phyloP scores from a whole-genome alignment of 495 filamentous ascomycete genomes.

The Aspergillus asperescens region DNA sequence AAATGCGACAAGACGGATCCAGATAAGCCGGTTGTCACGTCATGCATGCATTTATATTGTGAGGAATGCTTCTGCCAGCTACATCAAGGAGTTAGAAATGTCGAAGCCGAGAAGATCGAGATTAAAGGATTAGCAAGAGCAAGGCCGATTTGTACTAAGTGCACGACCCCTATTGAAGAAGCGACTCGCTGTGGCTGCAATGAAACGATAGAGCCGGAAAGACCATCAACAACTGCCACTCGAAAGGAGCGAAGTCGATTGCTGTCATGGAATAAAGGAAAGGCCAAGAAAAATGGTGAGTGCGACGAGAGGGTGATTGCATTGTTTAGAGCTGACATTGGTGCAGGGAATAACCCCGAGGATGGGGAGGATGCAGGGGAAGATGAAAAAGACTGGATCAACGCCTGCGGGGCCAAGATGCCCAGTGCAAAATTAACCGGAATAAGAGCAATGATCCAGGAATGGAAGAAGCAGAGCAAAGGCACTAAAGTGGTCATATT shows the following conservation, averaged over 20 bases:
- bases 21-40: slow-evolving; percentile 32
- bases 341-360: background rate
- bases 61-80: slow-evolving; percentile 35
- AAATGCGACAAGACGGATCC: slow-evolving; percentile 28
- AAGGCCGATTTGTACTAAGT: slow-evolving; percentile 19
- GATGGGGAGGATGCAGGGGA: slow-evolving; percentile 9
- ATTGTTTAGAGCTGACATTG: background rate
- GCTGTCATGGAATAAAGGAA: background rate
- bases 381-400: slow-evolving; percentile 27
- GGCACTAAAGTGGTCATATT: slow-evolving; percentile 40
- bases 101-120: slow-evolving; percentile 12
- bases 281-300: background rate
- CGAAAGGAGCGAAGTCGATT: background rate
- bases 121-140: slow-evolving; percentile 10
- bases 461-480: slow-evolving; percentile 31
- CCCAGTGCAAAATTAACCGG: slow-evolving; percentile 27
- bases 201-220: background rate
- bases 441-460: slow-evolving; percentile 25
- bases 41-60: slow-evolving; percentile 49
- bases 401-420: slow-evolving; percentile 13
- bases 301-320: too few species aligned
- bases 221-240: background rate
- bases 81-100: background rate
- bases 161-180: slow-evolving; percentile 13
- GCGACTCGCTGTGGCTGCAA: slow-evolving; percentile 1